Evolutionary conservation across 192 early-diverging fungal genomes (phyloP).

Genomic region (Phycomyces nitens): DNA sequence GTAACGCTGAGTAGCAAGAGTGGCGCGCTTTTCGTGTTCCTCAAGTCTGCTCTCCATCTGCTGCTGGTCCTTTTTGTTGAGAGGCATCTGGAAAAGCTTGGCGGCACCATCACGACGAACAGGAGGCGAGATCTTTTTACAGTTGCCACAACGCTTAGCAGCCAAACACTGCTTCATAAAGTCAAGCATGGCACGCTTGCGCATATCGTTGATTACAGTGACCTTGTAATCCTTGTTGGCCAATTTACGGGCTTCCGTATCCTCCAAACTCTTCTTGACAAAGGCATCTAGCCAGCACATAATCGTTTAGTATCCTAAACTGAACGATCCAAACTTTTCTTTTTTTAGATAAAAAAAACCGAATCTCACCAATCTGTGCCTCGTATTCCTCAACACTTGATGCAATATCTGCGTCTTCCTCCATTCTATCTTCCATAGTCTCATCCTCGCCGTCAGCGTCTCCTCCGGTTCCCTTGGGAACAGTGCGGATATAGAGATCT

Average conservation of each 20-base stretch:
- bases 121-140: slow-evolving; percentile 58
- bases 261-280: slow-evolving; percentile 42
- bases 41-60: slow-evolving; percentile 52
- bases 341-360: no score
- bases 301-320: background rate
- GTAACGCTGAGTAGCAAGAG: slow-evolving; percentile 37
- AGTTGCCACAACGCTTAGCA: slow-evolving; percentile 61
- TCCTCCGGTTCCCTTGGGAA: slow-evolving; percentile 39
- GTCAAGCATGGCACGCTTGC: slow-evolving; percentile 45
- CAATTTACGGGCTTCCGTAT: slow-evolving; percentile 20
- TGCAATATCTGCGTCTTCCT: slow-evolving; percentile 47
- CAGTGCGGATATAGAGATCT: slow-evolving; percentile 41
- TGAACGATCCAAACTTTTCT: no score
- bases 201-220: slow-evolving; percentile 50
- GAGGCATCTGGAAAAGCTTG: slow-evolving; percentile 80
- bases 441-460: slow-evolving; percentile 22
- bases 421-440: slow-evolving; percentile 42
- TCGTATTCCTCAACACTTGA: slow-evolving; percentile 56
- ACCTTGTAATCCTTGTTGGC: slow-evolving; percentile 45
- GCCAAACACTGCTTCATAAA: slow-evolving; percentile 43
- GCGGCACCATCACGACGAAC: slow-evolving; percentile 76
- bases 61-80: slow-evolving; percentile 61
- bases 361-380: slow-evolving; percentile 46
- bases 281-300: slow-evolving; percentile 44
- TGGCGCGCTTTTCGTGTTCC: slow-evolving; percentile 31